A percentile compares a stretch with the other conserved stretches of the same genome.
These are phyloP conservation scores for Hypoxylon sp. DNA, from an alignment of 2,329 filamentous ascomycete species.

Conservation along the genomic window DNA sequence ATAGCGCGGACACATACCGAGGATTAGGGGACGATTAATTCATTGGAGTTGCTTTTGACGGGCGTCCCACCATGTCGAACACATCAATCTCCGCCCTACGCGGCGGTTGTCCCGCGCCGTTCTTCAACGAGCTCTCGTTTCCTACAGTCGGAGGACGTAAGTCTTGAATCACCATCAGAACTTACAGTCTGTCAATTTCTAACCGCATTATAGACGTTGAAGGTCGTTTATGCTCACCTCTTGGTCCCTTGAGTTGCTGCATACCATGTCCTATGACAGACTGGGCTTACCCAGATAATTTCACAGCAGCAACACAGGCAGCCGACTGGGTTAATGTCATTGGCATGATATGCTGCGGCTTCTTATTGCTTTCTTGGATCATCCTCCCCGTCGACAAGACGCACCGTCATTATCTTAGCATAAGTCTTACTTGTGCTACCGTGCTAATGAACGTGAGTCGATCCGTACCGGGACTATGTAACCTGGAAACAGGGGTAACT, in stretches of 20 bases:
- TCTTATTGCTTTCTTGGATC: conserved; percentile 83
- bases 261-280: conserved; percentile 89
- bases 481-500: conserved; percentile 10
- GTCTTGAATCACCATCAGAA: conserved; percentile 29
- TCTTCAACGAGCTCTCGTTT: conserved; percentile 73
- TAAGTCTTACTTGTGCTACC: conserved; percentile 82
- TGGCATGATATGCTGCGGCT: conserved; percentile 76
- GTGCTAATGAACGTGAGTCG: conserved; percentile 80
- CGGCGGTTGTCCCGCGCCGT: conserved; percentile 74
- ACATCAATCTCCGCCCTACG: conserved; percentile 29
- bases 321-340: conserved; percentile 88
- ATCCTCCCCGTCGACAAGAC: conserved; percentile 89
- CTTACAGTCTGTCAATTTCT: conserved; percentile 29
- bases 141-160: conserved; percentile 54
- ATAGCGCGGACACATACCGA: conserved; percentile 2
- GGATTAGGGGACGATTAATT: conserved; percentile 16
- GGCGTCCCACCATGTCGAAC: conserved; percentile 33
- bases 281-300: conserved; percentile 75
- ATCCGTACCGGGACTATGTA: background rate
- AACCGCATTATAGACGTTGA: conserved; percentile 57
- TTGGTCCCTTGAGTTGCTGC: conserved; percentile 75
- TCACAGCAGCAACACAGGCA: conserved; percentile 68
- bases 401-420: conserved; percentile 90
- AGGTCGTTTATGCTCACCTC: conserved; percentile 66
- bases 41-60: conserved; percentile 17